Evolutionary conservation across 108 stramenopile genomes (phyloP).

Genomic region (Skeletonema tropicum): DNA sequence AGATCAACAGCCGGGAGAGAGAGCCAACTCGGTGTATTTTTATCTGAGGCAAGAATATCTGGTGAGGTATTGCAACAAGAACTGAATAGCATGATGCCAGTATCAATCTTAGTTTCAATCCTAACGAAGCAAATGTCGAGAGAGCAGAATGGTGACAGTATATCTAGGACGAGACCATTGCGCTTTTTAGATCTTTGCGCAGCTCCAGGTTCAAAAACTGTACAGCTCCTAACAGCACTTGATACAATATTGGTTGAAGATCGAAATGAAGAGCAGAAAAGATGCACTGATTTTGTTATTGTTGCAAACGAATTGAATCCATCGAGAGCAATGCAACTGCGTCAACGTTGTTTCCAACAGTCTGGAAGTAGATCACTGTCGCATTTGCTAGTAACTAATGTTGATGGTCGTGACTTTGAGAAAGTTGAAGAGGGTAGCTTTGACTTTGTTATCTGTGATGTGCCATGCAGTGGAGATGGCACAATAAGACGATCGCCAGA

Average conservation of each 20-base stretch:
- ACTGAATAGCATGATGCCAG: constrained; percentile 31
- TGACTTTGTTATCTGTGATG: constrained; percentile 27
- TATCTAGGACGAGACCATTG: neutral
- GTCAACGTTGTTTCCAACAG: constrained; percentile 11
- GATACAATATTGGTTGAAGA: constrained; percentile 11
- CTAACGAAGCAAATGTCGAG: neutral
- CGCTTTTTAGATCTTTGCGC: constrained; percentile 51
- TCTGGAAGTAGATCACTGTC: constrained; percentile 6
- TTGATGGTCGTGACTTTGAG: constrained; percentile 14
- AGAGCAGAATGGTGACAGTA: too few species aligned
- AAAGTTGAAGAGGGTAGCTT: constrained; percentile 11
- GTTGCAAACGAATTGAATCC: constrained; percentile 53
- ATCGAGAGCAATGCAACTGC: constrained; percentile 22
- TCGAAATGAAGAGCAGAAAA: neutral
- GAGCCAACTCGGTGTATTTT: constrained; percentile 9
- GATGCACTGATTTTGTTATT: constrained; percentile 8
- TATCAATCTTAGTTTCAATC: constrained; percentile 13
- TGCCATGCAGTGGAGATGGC: constrained; percentile 22
- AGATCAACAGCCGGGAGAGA: neutral
- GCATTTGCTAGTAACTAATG: constrained; percentile 16
- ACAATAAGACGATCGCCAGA: constrained; percentile 26
- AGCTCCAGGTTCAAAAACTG: constrained; percentile 55
- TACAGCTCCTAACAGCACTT: constrained; percentile 23
- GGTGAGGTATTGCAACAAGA: constrained; percentile 32
- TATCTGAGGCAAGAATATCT: constrained; percentile 12